Conservation (phyloP, 495 filamentous ascomycete species). For the Sabuloglossum arenarium region DNA sequence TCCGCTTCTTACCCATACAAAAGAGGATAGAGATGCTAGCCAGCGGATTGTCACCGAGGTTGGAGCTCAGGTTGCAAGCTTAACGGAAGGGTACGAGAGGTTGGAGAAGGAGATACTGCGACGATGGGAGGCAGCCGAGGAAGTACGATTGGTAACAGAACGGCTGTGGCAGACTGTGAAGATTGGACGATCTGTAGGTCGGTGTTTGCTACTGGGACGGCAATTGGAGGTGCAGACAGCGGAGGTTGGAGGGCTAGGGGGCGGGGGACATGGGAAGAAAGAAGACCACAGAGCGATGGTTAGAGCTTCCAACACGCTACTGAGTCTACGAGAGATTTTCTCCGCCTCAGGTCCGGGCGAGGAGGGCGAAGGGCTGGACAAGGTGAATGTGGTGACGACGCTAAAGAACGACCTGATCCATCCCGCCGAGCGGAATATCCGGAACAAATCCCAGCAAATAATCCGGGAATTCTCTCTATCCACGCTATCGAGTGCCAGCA, state of each 20-base stretch:
- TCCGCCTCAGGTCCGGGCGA: slow-evolving; percentile 36
- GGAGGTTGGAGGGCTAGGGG: slow-evolving; percentile 20
- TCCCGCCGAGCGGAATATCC: slow-evolving; percentile 48
- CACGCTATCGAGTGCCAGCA: slow-evolving; percentile 17
- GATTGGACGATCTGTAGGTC: slow-evolving; percentile 49
- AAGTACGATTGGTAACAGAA: slow-evolving; percentile 49
- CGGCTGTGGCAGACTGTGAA: slow-evolving; percentile 61
- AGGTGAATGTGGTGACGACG: slow-evolving; percentile 43
- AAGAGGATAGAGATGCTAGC: slow-evolving; percentile 45
- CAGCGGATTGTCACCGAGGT: slow-evolving; percentile 47
- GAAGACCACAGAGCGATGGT: slow-evolving; percentile 64
- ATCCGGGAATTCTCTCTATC: slow-evolving; percentile 69
- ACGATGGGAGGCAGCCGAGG: slow-evolving; percentile 61
- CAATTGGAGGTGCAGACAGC: slow-evolving; percentile 70
- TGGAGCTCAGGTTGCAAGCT: slow-evolving; percentile 48
- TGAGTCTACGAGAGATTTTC: slow-evolving; percentile 53
- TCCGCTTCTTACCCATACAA: slow-evolving; percentile 62
- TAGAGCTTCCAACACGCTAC: slow-evolving; percentile 52
- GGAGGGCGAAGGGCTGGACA: slow-evolving; percentile 56
- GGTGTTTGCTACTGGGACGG: slow-evolving; percentile 58
- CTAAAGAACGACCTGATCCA: slow-evolving; percentile 43
- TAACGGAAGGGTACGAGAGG: slow-evolving; percentile 67
- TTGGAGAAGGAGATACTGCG: slow-evolving; percentile 65
- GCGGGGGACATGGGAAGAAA: slow-evolving; percentile 17
- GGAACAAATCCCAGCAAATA: slow-evolving; percentile 53